phyloP scores from a whole-genome alignment of 2,329 filamentous ascomycete species.

The Ceratocystiopsis minuta region DNA sequence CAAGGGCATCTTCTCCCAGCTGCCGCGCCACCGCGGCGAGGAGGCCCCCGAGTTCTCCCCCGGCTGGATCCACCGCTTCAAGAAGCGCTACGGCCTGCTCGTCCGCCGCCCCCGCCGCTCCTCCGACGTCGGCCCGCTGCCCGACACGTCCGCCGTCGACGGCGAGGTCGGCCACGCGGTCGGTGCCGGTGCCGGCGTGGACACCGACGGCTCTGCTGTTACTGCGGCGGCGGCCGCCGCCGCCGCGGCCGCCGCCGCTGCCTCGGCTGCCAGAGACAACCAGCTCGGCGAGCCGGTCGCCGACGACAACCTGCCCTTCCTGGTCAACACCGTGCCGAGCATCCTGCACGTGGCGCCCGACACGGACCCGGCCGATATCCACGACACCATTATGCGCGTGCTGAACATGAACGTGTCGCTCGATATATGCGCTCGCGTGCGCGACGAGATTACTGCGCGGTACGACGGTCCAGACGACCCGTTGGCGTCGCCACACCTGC shows the following conservation, averaged over 20 bases:
- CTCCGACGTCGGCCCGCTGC: not conserved
- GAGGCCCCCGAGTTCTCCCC: slow-evolving; percentile 43
- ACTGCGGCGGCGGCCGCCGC: too few species aligned
- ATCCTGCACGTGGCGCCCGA: slow-evolving; percentile 40
- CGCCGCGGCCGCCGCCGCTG: too few species aligned
- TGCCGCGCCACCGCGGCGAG: slow-evolving; percentile 43
- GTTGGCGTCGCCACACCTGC: too few species aligned
- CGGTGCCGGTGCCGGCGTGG: slow-evolving; percentile 17
- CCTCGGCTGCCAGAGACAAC: too few species aligned
- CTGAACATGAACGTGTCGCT: slow-evolving; percentile 37
- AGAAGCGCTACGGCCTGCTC: slow-evolving; percentile 42
- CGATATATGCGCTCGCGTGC: slow-evolving; percentile 35
- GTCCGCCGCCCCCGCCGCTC: slow-evolving; percentile 37
- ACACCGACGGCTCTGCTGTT: slow-evolving; percentile 19
- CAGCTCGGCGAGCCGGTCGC: slow-evolving; percentile 24
- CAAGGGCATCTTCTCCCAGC: slow-evolving; percentile 37
- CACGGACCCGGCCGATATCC: slow-evolving; percentile 40
- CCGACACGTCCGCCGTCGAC: too few species aligned
- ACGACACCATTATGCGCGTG: slow-evolving; percentile 35
- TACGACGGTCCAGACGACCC: too few species aligned
- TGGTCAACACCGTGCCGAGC: slow-evolving; percentile 40
- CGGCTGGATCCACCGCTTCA: slow-evolving; percentile 47
- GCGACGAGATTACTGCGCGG: slow-evolving; percentile 28
- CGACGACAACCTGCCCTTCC: slow-evolving; percentile 32
- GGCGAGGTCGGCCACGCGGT: slow-evolving; percentile 24